Evolutionary conservation across 1,284 basidiomycete species (phyloP).

Genomic region (Apiotrichum brassicae): DNA sequence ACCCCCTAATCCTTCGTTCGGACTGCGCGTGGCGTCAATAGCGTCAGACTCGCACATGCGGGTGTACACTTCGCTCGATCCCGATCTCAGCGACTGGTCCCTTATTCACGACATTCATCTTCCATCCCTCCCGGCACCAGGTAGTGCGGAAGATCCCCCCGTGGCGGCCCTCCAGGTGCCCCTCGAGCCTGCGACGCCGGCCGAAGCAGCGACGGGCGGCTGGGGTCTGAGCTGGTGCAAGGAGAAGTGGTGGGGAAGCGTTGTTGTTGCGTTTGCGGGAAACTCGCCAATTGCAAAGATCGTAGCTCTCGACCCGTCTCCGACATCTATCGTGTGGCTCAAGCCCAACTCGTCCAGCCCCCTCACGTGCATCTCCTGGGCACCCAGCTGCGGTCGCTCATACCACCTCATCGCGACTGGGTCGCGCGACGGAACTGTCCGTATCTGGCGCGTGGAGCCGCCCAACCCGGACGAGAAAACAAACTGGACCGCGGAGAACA

Average conservation of each 20-base stretch:
- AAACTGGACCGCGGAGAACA: conserved; percentile 62
- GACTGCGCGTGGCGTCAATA: conserved; percentile 77
- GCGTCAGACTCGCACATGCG: conserved; percentile 78
- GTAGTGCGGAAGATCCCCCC: conserved; percentile 1
- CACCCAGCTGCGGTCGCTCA: conserved; percentile 79
- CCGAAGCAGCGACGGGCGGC: conserved; percentile 66
- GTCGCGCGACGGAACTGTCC: conserved; percentile 71
- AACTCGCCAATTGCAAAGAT: conserved; percentile 64
- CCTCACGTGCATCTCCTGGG: conserved; percentile 78
- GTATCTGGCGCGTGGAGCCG: conserved; percentile 72
- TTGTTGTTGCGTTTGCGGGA: conserved; percentile 70
- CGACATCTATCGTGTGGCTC: conserved; percentile 40
- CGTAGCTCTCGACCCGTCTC: conserved; percentile 48
- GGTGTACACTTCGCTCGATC: conserved; percentile 84
- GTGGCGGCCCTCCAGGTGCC: conserved; percentile 2
- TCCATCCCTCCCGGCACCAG: conserved; percentile 46
- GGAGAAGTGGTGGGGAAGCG: conserved; percentile 85
- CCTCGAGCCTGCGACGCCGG: conserved; percentile 9
- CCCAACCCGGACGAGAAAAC: conserved; percentile 28
- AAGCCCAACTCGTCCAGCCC: conserved; percentile 41
- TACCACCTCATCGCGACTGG: conserved; percentile 89
- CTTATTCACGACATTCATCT: conserved; percentile 73
- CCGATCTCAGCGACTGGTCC: conserved; percentile 70
- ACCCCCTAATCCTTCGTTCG: conserved; percentile 64
- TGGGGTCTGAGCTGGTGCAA: conserved; percentile 93